Base-by-base conservation (phyloP, 352 stramenopile genomes). In the Pythium plurisporium region DNA sequence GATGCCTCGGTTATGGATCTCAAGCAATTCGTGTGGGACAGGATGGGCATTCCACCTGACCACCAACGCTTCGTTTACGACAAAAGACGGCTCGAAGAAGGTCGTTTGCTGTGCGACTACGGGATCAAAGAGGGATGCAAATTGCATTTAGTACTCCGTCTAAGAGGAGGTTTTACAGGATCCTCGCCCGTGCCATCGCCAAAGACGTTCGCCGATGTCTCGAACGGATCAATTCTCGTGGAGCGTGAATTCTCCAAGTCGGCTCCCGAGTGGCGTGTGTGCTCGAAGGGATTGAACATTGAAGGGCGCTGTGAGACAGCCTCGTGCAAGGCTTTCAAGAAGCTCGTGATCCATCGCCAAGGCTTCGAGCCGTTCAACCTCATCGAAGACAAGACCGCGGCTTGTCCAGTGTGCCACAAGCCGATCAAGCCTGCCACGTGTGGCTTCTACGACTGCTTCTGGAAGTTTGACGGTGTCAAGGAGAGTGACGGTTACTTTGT, bases 11-110 rank as follows among this genome's bases (percentile, higher is more conserved):
- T n/a, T n/a, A n/a, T n/a, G n/a, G n/a, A n/a, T n/a, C n/a, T n/a
- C n/a, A n/a, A n/a, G n/a, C n/a, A n/a, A n/a, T n/a, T n/a, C n/a
- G n/a, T n/a, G n/a, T n/a, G n/a, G n/a, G n/a, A n/a, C n/a, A n/a
- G n/a, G n/a, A n/a, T n/a, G 15, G 5, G 79, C 36, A 94, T 97
- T 53, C 88, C 88, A 20, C 60, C 74, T 8, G 86, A 96, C 43
- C 82, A 96, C 59, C 93, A 98, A 59, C 73, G 87, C 36, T 67
- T 98, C 12, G 96, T 97, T 49, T 98, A 97, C 64, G 87, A 71
- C 23, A 87, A 87, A 23, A 86, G 93, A 62, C 88, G 96, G 67
- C 73, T 98, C 9, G 86, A 96, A 64, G 88, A 96, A 57, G 68
- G 69, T 20, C 89, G 91, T 51, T 89, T 82, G 11, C 63, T 98